These are phyloP conservation scores for Juglanconis oblonga DNA, from an alignment of 2,329 filamentous ascomycete species.

Conservation along the genomic window DNA sequence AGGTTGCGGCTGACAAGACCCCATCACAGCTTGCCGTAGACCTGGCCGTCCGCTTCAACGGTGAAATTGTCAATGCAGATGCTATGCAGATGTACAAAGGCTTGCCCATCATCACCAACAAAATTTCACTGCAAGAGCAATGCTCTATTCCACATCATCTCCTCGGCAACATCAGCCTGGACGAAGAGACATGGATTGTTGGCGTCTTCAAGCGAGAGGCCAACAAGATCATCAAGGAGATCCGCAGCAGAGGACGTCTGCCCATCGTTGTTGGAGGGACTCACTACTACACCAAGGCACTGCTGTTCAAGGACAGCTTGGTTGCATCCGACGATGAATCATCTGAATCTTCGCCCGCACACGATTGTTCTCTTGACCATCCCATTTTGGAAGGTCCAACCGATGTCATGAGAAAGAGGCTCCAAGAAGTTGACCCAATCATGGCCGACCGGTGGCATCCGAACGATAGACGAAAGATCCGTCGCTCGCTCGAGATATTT, in stretches of 20 bases:
- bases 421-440: constrained; percentile 77
- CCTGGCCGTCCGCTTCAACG: constrained; percentile 76
- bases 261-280: constrained; percentile 93
- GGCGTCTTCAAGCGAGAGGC: constrained; percentile 73
- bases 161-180: constrained; percentile 71
- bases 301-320: constrained; percentile 76
- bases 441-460: constrained; percentile 96
- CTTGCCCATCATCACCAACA: constrained; percentile 92
- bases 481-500: constrained; percentile 85
- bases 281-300: constrained; percentile 88
- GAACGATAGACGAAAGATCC: constrained; percentile 86
- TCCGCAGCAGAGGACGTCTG: constrained; percentile 71
- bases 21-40: constrained; percentile 75
- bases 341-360: not conserved
- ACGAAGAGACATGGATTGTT: constrained; percentile 81
- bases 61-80: constrained; percentile 95
- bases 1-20: constrained; percentile 7
- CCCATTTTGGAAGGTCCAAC: constrained; percentile 72
- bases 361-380: constrained; percentile 43
- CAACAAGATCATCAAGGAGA: constrained; percentile 68
- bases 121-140: constrained; percentile 73
- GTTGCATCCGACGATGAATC: constrained; percentile 36
- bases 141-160: constrained; percentile 84
- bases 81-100: constrained; percentile 97
- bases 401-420: constrained; percentile 67